Evolutionary conservation across 768 basidiomycete species (phyloP).

Genomic region (Favolaschia claudopus): DNA sequence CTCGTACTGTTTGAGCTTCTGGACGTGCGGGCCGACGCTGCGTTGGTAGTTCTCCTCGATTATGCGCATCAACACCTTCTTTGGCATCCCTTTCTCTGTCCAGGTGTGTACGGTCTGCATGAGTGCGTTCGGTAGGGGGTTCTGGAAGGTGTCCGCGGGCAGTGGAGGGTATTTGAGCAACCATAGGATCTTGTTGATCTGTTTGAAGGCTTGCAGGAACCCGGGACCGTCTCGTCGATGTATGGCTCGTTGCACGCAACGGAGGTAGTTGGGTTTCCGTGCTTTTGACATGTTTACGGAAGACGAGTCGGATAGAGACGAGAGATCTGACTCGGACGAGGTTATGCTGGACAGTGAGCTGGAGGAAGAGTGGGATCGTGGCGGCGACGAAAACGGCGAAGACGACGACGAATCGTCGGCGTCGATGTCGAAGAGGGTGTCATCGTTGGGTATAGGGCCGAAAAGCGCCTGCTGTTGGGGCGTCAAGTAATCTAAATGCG

Average conservation of each 20-base stretch:
- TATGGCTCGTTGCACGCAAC: conserved; percentile 73
- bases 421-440: conserved; percentile 44
- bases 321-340: conserved; percentile 35
- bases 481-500: conserved; percentile 66
- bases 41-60: conserved; percentile 94
- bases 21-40: conserved; percentile 89
- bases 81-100: conserved; percentile 62
- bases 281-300: conserved; percentile 34
- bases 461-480: conserved; percentile 70
- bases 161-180: conserved; percentile 70
- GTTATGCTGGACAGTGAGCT: conserved; percentile 37
- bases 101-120: conserved; percentile 57
- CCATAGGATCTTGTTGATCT: conserved; percentile 68
- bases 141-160: conserved; percentile 58
- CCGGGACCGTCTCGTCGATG: conserved; percentile 74
- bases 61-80: conserved; percentile 74
- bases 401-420: conserved; percentile 44
- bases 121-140: conserved; percentile 54
- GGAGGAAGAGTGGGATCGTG: conserved; percentile 42
- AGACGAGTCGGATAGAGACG: conserved; percentile 41
- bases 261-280: conserved; percentile 52
- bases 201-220: conserved; percentile 67
- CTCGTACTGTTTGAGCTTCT: conserved; percentile 79
- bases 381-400: conserved; percentile 48
- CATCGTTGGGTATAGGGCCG: conserved; percentile 64